These are phyloP conservation scores for Ophiostoma himal-ulmi DNA, from an alignment of 2,329 filamentous ascomycete species.

Conservation along the genomic window DNA sequence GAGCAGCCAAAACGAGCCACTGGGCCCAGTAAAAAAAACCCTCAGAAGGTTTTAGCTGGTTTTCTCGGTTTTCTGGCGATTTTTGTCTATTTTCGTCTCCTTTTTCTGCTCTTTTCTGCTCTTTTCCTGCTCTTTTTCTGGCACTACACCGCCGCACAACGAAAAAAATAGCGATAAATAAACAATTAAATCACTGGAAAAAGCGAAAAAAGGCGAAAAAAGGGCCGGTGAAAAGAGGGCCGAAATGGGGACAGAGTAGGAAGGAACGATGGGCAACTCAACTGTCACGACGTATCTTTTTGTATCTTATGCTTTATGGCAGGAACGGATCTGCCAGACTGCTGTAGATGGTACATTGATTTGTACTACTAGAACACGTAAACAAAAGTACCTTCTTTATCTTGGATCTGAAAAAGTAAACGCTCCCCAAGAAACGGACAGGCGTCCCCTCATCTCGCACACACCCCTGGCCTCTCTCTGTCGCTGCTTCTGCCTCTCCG, in stretches of 20 bases:
- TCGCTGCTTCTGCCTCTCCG: neutral
- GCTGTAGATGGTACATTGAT: neutral
- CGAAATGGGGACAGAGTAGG: conserved; percentile 17
- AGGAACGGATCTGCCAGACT: neutral
- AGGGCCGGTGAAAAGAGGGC: conserved; percentile 23
- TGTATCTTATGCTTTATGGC: neutral
- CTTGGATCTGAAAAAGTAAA: neutral
- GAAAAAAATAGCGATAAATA: conserved; percentile 14
- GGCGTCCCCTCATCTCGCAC: conserved; percentile 6
- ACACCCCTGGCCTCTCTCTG: conserved; percentile 9
- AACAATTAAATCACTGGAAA: neutral
- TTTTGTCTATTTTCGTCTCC: neutral
- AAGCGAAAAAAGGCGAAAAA: neutral
- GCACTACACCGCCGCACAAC: conserved; percentile 11
- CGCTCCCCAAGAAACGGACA: conserved; percentile 5
- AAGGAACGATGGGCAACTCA: neutral
- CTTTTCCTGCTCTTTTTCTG: too few species aligned
- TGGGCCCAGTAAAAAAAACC: conserved; percentile 17
- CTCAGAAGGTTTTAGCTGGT: conserved; percentile 9
- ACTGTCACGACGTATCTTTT: neutral
- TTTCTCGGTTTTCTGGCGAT: neutral
- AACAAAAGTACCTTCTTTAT: conserved; percentile 12
- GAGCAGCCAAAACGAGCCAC: conserved; percentile 12
- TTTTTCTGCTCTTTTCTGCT: neutral
- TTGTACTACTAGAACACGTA: too few species aligned